Percentiles rank a stretch among this genome's conserved stretches.
These are phyloP conservation scores for Nemania diffusa DNA, from an alignment of 2,329 filamentous ascomycete genomes.

Conservation along the genomic window DNA sequence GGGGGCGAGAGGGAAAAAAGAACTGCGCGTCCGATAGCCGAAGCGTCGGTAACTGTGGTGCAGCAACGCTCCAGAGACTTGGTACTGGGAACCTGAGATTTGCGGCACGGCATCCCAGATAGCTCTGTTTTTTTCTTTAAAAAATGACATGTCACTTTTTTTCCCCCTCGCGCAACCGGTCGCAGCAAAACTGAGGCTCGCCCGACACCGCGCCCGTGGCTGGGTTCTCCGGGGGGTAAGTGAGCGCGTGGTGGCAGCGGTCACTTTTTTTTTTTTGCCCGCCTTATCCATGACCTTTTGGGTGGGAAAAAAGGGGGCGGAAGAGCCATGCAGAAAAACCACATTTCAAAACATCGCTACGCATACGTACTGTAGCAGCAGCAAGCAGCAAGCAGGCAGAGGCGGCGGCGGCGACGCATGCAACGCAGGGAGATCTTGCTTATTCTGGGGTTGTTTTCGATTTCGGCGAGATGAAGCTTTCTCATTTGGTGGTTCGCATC, in stretches of 20 bases:
- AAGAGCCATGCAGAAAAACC: not conserved
- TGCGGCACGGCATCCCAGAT: not conserved
- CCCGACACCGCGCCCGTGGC: not conserved
- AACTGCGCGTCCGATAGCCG: slow-evolving; percentile 5
- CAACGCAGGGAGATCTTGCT: slow-evolving; percentile 12
- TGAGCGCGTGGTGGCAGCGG: not conserved
- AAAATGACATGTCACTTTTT: slow-evolving; percentile 17
- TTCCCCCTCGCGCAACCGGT: not conserved
- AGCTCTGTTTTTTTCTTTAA: not conserved
- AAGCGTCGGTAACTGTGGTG: slow-evolving; percentile 1
- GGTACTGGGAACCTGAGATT: slow-evolving; percentile 7
- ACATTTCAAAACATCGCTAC: too few species aligned
- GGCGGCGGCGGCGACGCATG: too few species aligned
- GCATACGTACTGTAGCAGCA: slow-evolving; percentile 1
- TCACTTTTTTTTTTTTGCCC: not conserved
- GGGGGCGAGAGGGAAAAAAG: not conserved
- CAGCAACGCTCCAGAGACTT: slow-evolving; percentile 3
- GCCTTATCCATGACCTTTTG: not conserved
- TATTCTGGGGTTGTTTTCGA: not conserved
- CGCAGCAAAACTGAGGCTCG: not conserved
- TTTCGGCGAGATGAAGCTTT: not conserved
- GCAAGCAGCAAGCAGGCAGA: too few species aligned
- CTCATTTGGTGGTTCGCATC: slow-evolving; percentile 5
- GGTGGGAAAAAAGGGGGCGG: not conserved
- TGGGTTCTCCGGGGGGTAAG: not conserved